Base-by-base conservation (phyloP, 495 filamentous ascomycete species). In the Neurospora sp. region DNA sequence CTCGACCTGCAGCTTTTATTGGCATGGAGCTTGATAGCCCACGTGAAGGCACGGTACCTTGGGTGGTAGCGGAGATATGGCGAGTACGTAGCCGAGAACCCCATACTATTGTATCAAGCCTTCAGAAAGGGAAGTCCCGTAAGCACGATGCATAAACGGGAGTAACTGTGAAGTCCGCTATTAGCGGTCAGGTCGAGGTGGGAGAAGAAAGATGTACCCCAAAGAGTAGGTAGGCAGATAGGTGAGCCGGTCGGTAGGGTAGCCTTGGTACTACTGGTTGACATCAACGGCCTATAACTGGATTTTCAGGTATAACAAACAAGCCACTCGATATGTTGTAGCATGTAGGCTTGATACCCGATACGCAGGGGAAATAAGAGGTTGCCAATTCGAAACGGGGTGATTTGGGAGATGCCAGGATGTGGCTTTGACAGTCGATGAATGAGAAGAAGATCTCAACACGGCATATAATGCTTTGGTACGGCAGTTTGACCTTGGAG, bases 401-500 rank as follows among this genome's bases (percentile, higher is more conserved):
- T 35, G 54, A 62, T 62, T 9, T 62, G 27, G 14, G 54, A 66
- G 12, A 35, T 66, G 14, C 27, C 14, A 66, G 27, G 20, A 39
- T 37, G 11, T 14, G 62, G 48, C 70, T 62, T 69, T 73, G 31
- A 71, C 69, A 69, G 40, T 76, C 73, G 70, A 74, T 73, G 72
- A 75, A 72, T 37, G 72, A 40, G 54, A 66, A 40, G 73, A 48
- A 46, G 75, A 77, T 77, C 75, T 72, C 74, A 71, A 73, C 72
- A 42, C 77, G 78, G 76, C 75, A 77, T 66, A 62, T 74, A 73
- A 73, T 72, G 71, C 54, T 66, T 42, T 70, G 59, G 72, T 59
- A 39, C 75, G 74, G 75, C 75, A 77, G 74, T 75, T 77, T 70
- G 70, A 69, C 10, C 41, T 31, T 11, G 16, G 31, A 42, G 9